phyloP scores from a whole-genome alignment of 2,329 filamentous ascomycete species.

The Paraphoma chrysanthemicola region DNA sequence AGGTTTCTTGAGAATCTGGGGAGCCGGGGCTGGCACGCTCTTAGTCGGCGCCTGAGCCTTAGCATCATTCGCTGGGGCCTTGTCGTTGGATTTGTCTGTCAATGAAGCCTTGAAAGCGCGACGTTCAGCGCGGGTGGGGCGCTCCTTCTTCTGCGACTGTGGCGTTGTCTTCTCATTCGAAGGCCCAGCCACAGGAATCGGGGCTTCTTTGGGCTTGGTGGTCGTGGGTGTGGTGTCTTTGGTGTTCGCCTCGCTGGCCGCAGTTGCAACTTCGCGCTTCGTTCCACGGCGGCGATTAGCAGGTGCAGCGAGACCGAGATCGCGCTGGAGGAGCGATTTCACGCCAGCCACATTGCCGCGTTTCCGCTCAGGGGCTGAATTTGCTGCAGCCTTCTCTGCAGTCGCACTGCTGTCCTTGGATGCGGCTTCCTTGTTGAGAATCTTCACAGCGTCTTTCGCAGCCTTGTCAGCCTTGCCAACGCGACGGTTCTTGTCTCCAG shows the following conservation, averaged over 20 bases:
- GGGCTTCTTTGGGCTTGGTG: slow-evolving; percentile 37
- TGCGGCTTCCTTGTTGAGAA: slow-evolving; percentile 58
- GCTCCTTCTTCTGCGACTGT: slow-evolving; percentile 46
- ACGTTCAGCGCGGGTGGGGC: slow-evolving; percentile 47
- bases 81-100: slow-evolving; percentile 42
- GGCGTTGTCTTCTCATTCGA: slow-evolving; percentile 32
- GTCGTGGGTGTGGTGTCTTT: slow-evolving; percentile 36
- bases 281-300: slow-evolving; percentile 52
- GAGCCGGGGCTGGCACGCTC: slow-evolving; percentile 29
- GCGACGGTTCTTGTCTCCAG: slow-evolving; percentile 49
- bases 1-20: slow-evolving; percentile 51
- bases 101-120: slow-evolving; percentile 47
- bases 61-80: slow-evolving; percentile 24
- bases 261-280: slow-evolving; percentile 43
- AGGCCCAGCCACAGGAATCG: slow-evolving; percentile 17
- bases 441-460: slow-evolving; percentile 68
- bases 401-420: slow-evolving; percentile 33
- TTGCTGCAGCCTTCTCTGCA: slow-evolving; percentile 48
- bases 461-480: slow-evolving; percentile 60
- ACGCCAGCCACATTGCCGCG: slow-evolving; percentile 61
- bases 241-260: slow-evolving; percentile 26
- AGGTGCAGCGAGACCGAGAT: slow-evolving; percentile 61
- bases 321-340: slow-evolving; percentile 67
- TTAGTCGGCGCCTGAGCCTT: slow-evolving; percentile 37
- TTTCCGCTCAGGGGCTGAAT: slow-evolving; percentile 56